Conservation (phyloP, 345 rosid genomes). For the Geranium brycei region DNA sequence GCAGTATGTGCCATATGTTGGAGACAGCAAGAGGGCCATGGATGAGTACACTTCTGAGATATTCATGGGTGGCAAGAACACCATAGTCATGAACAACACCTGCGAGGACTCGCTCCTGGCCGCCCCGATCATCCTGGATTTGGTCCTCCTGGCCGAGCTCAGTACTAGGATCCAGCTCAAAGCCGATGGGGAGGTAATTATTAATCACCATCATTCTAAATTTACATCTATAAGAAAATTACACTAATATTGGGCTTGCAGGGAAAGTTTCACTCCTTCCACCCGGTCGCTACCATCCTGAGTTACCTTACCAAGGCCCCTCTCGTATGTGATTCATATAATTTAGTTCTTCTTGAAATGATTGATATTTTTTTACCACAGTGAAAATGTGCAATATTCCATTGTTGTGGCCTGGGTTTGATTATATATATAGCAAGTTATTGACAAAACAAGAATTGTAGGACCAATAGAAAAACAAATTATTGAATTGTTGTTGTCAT, state of each 20-base stretch:
- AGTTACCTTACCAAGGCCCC: constrained; percentile 99
- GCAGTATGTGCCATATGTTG: constrained; percentile 89
- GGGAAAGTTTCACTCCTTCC: constrained; percentile 94
- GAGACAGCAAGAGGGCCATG: constrained; percentile 97
- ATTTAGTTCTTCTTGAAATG: no score
- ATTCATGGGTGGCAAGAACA: constrained; percentile 92
- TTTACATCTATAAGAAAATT: no score
- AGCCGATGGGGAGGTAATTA: constrained; percentile 64
- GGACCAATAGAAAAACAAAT: no score
- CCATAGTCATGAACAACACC: constrained; percentile 86
- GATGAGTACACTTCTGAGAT: constrained; percentile 98
- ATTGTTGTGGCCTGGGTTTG: no score
- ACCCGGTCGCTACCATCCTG: constrained; percentile 94
- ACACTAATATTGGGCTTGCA: constrained; percentile 14
- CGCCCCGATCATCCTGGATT: constrained; percentile 87
- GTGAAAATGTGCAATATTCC: no score
- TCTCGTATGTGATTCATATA: constrained; percentile 39
- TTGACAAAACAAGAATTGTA: no score
- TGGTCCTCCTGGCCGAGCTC: constrained; percentile 94
- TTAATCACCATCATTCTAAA: background rate
- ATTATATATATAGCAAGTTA: no score
- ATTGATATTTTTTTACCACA: no score
- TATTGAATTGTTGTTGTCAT: background rate
- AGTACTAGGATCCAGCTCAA: constrained; percentile 77
- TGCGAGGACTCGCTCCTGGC: constrained; percentile 97